Conservation (phyloP, 139 green algal species). For the Pleodorina starrii region DNA sequence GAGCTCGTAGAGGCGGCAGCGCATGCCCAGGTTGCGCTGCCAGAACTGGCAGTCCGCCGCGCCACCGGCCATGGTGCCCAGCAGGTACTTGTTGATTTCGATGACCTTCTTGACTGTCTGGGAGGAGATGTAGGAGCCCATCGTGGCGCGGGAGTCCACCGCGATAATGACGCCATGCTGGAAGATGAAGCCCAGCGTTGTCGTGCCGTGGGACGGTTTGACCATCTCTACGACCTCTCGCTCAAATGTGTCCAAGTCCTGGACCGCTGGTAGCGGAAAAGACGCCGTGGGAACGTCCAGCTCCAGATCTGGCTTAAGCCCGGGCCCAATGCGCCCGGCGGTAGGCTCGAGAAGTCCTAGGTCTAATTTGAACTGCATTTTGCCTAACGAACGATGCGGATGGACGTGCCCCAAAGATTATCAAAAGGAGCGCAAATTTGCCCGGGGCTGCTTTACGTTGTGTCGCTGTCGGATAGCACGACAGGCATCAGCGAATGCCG, state of each 20-base stretch:
- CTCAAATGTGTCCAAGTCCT: constrained; percentile 91
- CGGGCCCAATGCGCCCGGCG: background rate
- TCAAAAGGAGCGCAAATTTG: no score
- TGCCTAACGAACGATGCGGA: no score
- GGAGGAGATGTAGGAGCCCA: constrained; percentile 98
- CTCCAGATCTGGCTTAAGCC: background rate
- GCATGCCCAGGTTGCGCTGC: constrained; percentile 93
- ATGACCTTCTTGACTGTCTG: constrained; percentile 99
- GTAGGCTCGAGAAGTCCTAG: background rate
- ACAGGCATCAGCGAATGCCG: no score
- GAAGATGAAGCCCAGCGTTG: constrained; percentile 99
- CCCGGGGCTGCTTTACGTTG: no score
- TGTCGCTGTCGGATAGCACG: no score
- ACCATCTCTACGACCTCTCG: constrained; percentile 94
- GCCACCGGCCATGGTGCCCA: constrained; percentile 99
- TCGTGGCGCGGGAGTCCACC: constrained; percentile 96
- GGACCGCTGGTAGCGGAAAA: constrained; percentile 64
- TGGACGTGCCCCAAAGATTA: no score
- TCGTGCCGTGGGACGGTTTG: constrained; percentile 98
- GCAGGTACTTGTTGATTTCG: constrained; percentile 98
- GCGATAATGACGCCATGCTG: constrained; percentile 96
- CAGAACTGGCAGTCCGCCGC: constrained; percentile 99
- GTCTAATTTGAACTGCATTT: constrained; percentile 48
- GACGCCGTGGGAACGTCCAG: background rate
- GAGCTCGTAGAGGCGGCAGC: constrained; percentile 98